A percentile compares a stretch with the other conserved stretches of the same genome.
Evolutionary conservation across 2,329 filamentous ascomycete species (phyloP).

Genomic region (Elsinoe australis): DNA sequence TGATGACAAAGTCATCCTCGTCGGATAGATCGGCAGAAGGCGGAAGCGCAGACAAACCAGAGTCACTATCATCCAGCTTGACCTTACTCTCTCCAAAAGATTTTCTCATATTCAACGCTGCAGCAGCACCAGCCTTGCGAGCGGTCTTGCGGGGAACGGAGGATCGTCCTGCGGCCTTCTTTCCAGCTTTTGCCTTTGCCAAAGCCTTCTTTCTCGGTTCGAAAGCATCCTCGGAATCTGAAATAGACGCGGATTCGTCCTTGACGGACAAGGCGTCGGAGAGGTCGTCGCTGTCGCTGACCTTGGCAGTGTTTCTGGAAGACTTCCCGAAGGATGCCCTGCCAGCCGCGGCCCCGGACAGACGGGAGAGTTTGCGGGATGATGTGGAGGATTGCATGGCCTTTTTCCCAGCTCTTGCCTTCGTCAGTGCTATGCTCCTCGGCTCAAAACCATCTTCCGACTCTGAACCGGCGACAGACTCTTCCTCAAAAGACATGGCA

Average conservation of each 20-base stretch:
- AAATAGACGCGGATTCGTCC: not conserved
- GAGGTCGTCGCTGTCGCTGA: no score
- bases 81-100: slow-evolving; percentile 26
- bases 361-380: no score
- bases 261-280: slow-evolving; percentile 23
- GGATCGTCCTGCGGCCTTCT: slow-evolving; percentile 17
- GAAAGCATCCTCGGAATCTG: slow-evolving; percentile 22
- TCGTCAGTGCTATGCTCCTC: not conserved
- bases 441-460: slow-evolving; percentile 3
- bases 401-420: slow-evolving; percentile 20
- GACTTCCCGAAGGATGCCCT: no score
- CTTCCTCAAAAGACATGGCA: slow-evolving; percentile 20
- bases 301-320: no score
- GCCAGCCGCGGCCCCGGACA: no score
- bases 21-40: slow-evolving; percentile 32
- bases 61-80: slow-evolving; percentile 33
- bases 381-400: no score
- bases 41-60: slow-evolving; percentile 32
- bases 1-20: slow-evolving; percentile 29
- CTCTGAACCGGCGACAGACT: slow-evolving; percentile 17
- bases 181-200: slow-evolving; percentile 19
- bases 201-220: slow-evolving; percentile 15
- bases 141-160: slow-evolving; percentile 20
- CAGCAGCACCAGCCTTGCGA: slow-evolving; percentile 19
- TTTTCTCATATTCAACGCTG: slow-evolving; percentile 24